These are phyloP conservation scores for Candida nanaspora DNA, from an alignment of 805 yeast species.

Conservation along the genomic window DNA sequence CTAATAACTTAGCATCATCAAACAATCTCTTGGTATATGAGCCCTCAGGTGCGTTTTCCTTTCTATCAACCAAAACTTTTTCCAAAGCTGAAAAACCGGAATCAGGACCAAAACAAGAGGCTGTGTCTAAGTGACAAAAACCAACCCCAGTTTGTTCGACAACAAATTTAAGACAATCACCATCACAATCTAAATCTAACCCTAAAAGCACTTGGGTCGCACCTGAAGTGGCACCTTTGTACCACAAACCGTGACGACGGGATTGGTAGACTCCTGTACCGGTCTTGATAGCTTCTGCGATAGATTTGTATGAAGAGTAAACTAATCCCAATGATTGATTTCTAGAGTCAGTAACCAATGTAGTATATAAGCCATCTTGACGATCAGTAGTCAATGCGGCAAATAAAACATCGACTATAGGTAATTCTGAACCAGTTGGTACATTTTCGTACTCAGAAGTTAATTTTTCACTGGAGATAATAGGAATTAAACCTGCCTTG, in stretches of 20 bases:
- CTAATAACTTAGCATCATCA: slow-evolving; percentile 63
- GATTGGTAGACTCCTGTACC: slow-evolving; percentile 91
- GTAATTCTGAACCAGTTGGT: slow-evolving; percentile 23
- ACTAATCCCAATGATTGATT: slow-evolving; percentile 83
- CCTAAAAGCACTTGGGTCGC: slow-evolving; percentile 74
- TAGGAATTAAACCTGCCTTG: slow-evolving; percentile 29
- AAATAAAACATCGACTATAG: slow-evolving; percentile 33
- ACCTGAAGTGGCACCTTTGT: slow-evolving; percentile 94
- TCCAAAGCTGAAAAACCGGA: slow-evolving; percentile 67
- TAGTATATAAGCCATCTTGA: slow-evolving; percentile 75
- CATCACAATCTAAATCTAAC: slow-evolving; percentile 81
- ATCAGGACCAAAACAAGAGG: slow-evolving; percentile 74
- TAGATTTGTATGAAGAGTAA: slow-evolving; percentile 79
- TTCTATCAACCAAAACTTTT: slow-evolving; percentile 54
- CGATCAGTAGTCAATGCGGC: slow-evolving; percentile 70
- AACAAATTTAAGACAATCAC: slow-evolving; percentile 80
- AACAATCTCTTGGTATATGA: slow-evolving; percentile 92
- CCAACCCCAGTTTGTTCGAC: slow-evolving; percentile 85
- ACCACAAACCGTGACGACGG: slow-evolving; percentile 90
- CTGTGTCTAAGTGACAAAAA: slow-evolving; percentile 82
- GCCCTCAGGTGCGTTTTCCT: slow-evolving; percentile 71
- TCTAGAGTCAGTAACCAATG: slow-evolving; percentile 66
- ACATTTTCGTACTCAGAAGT: slow-evolving; percentile 26
- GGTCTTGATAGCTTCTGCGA: slow-evolving; percentile 72
- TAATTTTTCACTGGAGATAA: slow-evolving; percentile 22